Evolutionary conservation across 108 stramenopile species (phyloP), one percentile per base, ranked within the genome.

Genomic region (Tribonema minus): DNA sequence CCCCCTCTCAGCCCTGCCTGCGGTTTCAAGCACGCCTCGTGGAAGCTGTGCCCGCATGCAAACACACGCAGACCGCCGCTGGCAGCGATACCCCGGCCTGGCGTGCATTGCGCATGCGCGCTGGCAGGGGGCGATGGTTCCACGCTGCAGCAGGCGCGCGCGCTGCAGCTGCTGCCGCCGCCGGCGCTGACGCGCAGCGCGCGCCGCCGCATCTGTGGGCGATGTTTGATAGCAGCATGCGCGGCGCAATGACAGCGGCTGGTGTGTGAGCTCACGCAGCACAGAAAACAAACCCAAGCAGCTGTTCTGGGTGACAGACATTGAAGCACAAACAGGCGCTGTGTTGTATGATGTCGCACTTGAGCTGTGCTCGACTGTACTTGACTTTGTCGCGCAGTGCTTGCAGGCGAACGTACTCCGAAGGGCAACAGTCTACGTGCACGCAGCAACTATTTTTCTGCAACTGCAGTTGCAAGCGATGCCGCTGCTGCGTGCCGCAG

Each of bases 21-120:
- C 46, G 46, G 46, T 54, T 15, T 9, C 68, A 79, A 40, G 68
- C 77, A 79, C 31, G 26, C 26, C n/a, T 68, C 68, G 58, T 79
- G 77, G 40, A 69, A 79, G 30, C 35, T 37, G 37, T 79, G 77
- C 37, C 77, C 77, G 59, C 77, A 79, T 3, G 68, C 61, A 38
- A 79, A 79, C 61, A 79, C 39, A 15, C 31, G 32, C 23, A 46
- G 9, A 4, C 67, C 71, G 2, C 65, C 75, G 28, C 66, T 61
- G 25, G 64, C 20, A 61, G 39, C 65, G 6, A 32, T 61, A 5
- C 9, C 71, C 61, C 2, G 27, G 9, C 71, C 71, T 7, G 20
- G 27, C 40, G 67, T 37, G 2, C 25, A 5, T 20, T 20, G 35
- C 23, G 1, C 7, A 4, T 1, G 23, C 34, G 5, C 64, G 15